Evolutionary conservation across 805 yeast species (phyloP).

Genomic region (Saccharomyces cerevisiae): DNA sequence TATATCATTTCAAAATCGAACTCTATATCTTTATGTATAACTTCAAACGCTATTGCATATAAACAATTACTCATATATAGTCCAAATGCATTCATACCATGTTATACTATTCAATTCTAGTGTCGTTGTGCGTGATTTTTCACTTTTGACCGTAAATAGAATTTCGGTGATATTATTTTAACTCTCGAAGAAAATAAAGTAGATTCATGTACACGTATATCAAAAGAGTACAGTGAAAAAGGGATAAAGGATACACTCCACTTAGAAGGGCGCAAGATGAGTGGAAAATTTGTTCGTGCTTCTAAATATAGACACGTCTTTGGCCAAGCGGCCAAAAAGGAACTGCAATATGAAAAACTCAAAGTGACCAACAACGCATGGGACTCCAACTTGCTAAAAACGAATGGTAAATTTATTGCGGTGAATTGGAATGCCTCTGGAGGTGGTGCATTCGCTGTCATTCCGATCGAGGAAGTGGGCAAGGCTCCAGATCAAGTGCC

Average conservation of each 20-base stretch:
- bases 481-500: slow-evolving; percentile 92
- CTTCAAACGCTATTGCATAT: background rate
- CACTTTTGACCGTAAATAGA: background rate
- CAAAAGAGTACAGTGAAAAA: background rate
- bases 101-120: background rate
- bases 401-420: slow-evolving; percentile 78
- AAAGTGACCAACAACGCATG: slow-evolving; percentile 86
- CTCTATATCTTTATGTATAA: background rate
- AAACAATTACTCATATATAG: background rate
- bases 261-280: slow-evolving; percentile 25
- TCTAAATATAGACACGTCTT: slow-evolving; percentile 94
- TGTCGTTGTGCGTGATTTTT: background rate
- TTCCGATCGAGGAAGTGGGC: slow-evolving; percentile 80
- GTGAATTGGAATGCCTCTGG: slow-evolving; percentile 93
- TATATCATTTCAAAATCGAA: background rate
- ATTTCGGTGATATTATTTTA: background rate
- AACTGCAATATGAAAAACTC: slow-evolving; percentile 40
- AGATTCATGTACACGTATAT: background rate
- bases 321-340: slow-evolving; percentile 70
- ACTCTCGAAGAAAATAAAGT: background rate
- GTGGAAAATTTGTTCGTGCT: slow-evolving; percentile 89
- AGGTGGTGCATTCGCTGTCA: slow-evolving; percentile 95
- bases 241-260: background rate
- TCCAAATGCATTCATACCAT: background rate
- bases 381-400: slow-evolving; percentile 85